A percentile compares a stretch with the other conserved stretches of the same genome.
These are phyloP conservation scores for Microcyclospora tardicrescens DNA, from an alignment of 2,329 filamentous ascomycete species.

Conservation along the genomic window DNA sequence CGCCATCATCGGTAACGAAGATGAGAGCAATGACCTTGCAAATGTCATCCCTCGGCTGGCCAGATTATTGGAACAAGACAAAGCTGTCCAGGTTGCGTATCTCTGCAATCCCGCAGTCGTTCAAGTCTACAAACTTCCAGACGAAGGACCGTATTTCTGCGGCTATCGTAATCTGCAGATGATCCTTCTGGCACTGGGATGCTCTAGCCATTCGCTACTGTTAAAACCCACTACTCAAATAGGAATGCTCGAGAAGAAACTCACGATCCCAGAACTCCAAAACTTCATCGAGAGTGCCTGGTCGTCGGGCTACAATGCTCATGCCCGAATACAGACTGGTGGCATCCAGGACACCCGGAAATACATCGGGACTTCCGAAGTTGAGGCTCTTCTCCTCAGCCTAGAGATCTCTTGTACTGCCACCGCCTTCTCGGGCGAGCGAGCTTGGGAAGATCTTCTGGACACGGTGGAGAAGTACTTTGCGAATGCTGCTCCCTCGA, in stretches of 20 bases:
- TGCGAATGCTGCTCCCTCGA: constrained; percentile 20
- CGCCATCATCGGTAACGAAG: constrained; percentile 5
- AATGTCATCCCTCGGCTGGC: constrained; percentile 31
- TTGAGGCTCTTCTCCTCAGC: constrained; percentile 58
- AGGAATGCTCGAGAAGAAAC: constrained; percentile 33
- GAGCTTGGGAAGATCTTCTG: constrained; percentile 44
- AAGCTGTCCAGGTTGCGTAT: constrained; percentile 55
- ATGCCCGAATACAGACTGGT: constrained; percentile 66
- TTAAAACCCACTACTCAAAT: constrained; percentile 22
- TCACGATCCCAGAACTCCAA: constrained; percentile 68
- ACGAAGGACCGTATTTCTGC: constrained; percentile 70
- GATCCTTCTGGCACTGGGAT: constrained; percentile 33
- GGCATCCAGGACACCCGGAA: constrained; percentile 75
- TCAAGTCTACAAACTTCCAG: constrained; percentile 67
- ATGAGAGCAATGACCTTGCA: constrained; percentile 25
- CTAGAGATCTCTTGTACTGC: constrained; percentile 44
- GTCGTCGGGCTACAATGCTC: constrained; percentile 67
- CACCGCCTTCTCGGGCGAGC: constrained; percentile 41
- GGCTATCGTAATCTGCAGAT: constrained; percentile 94
- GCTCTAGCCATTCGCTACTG: background rate
- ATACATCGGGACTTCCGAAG: constrained; percentile 87
- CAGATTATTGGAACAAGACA: constrained; percentile 43
- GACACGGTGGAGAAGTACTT: constrained; percentile 63
- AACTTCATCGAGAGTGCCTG: constrained; percentile 77
- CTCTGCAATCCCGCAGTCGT: constrained; percentile 61